A percentile compares a stretch with the other conserved stretches of the same genome.
These are phyloP conservation scores for Scytalidium lignicola DNA, from an alignment of 2,329 filamentous ascomycete genomes.

Conservation along the genomic window DNA sequence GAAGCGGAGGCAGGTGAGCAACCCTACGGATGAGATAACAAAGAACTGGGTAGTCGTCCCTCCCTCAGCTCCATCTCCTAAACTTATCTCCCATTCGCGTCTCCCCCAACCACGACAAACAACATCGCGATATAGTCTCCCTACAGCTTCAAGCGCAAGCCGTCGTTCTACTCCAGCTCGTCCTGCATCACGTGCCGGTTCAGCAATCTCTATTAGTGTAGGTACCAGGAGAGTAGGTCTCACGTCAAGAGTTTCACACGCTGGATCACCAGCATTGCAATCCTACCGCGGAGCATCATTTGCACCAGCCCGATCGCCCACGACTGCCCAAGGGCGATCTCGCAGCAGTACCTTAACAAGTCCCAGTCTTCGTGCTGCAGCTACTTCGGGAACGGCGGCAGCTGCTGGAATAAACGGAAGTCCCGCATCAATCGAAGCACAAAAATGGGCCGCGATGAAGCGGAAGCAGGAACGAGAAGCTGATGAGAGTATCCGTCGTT, in stretches of 20 bases:
- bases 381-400: background rate
- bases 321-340: background rate
- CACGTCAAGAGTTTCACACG: constrained; percentile 40
- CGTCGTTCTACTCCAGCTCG: constrained; percentile 6
- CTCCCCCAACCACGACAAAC: constrained; percentile 9
- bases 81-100: background rate
- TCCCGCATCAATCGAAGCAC: constrained; percentile 57
- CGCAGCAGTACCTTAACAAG: background rate
- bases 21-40: constrained; percentile 50
- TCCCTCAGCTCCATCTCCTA: constrained; percentile 6
- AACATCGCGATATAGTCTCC: constrained; percentile 19
- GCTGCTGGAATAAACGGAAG: constrained; percentile 9
- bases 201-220: constrained; percentile 1
- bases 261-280: constrained; percentile 38
- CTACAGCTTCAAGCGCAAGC: constrained; percentile 18
- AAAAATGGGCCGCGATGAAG: constrained; percentile 66
- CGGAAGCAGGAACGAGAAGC: constrained; percentile 70
- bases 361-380: background rate
- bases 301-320: constrained; percentile 42
- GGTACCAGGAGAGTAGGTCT: constrained; percentile 16
- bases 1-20: constrained; percentile 43
- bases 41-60: constrained; percentile 68
- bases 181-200: constrained; percentile 20
- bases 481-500: constrained; percentile 71
- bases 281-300: constrained; percentile 46